Evolutionary conservation across 163 green algal species (phyloP).

Genomic region (Chlorella variabilis): DNA sequence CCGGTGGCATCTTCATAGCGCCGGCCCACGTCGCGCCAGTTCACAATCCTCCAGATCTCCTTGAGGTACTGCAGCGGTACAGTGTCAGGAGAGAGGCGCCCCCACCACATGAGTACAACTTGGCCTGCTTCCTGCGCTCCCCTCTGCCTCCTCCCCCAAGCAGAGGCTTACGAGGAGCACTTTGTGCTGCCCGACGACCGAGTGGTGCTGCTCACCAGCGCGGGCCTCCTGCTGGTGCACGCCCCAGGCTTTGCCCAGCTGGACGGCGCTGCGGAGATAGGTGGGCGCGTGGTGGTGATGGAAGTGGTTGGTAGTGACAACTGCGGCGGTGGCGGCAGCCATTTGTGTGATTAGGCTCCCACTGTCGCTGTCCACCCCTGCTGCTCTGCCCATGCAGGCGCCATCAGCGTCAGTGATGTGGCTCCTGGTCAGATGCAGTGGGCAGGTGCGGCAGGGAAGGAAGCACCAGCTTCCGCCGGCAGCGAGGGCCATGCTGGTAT

Average conservation of each 20-base stretch:
- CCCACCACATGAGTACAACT: too few species aligned
- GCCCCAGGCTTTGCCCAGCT: constrained; percentile 67
- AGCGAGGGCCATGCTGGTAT: too few species aligned
- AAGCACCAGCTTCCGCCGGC: too few species aligned
- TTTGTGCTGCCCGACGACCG: constrained; percentile 75
- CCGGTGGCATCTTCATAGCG: constrained; percentile 47
- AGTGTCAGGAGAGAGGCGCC: background rate
- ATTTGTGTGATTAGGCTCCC: too few species aligned
- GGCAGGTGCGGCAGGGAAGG: too few species aligned
- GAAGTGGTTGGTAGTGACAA: too few species aligned
- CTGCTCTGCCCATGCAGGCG: constrained; percentile 6
- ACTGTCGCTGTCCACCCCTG: too few species aligned
- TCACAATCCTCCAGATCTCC: constrained; percentile 92
- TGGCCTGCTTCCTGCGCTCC: too few species aligned
- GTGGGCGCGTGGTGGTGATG: constrained; percentile 29
- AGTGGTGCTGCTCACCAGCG: constrained; percentile 81
- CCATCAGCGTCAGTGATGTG: constrained; percentile 52
- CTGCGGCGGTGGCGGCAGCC: too few species aligned
- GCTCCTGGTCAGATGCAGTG: constrained; percentile 66
- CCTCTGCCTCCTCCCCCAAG: too few species aligned
- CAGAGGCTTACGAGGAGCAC: constrained; percentile 88
- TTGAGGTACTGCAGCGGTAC: constrained; percentile 82
- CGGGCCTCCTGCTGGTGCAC: constrained; percentile 66
- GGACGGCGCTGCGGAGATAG: constrained; percentile 58
- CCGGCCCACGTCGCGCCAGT: constrained; percentile 92